These are phyloP conservation scores for Avicennia marina DNA, from an alignment of 257 asterid genomes.

Conservation along the genomic window DNA sequence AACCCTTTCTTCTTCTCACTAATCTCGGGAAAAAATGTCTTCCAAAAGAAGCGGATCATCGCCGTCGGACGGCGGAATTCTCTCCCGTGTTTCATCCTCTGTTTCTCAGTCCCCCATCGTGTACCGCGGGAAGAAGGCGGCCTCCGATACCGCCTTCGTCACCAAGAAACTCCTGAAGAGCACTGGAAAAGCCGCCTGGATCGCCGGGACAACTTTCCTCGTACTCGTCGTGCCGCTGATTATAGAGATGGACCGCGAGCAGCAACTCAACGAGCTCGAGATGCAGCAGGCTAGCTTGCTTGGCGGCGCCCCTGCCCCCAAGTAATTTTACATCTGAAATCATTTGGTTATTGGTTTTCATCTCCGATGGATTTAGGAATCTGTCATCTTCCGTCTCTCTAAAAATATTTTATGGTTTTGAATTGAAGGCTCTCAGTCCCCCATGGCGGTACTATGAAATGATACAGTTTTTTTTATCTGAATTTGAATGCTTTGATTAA, in stretches of 20 bases:
- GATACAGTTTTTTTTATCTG: neutral
- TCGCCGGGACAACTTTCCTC: constrained; percentile 71
- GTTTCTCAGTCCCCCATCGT: constrained; percentile 56
- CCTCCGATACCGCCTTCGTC: constrained; percentile 56
- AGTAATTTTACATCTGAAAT: constrained; percentile 18
- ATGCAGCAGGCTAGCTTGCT: constrained; percentile 82
- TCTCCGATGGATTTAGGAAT: constrained; percentile 8
- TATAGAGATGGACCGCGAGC: constrained; percentile 86
- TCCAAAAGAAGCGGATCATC: constrained; percentile 16
- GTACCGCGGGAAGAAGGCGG: constrained; percentile 66
- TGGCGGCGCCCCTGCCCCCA: constrained; percentile 40
- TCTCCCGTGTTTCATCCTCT: constrained; percentile 32
- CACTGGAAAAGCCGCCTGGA: constrained; percentile 95
- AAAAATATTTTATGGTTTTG: neutral
- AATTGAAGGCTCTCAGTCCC: neutral
- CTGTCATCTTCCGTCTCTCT: neutral
- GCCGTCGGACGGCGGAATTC: constrained; percentile 31
- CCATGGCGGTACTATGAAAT: neutral
- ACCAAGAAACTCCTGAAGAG: constrained; percentile 60
- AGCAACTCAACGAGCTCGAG: constrained; percentile 69
- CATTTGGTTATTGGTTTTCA: neutral
- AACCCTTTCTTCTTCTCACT: neutral
- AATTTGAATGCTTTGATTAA: neutral
- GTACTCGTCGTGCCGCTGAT: constrained; percentile 71
- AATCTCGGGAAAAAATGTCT: constrained; percentile 19